Conservation (phyloP, 306 rosid genomes). For the Acacia confusa region DNA sequence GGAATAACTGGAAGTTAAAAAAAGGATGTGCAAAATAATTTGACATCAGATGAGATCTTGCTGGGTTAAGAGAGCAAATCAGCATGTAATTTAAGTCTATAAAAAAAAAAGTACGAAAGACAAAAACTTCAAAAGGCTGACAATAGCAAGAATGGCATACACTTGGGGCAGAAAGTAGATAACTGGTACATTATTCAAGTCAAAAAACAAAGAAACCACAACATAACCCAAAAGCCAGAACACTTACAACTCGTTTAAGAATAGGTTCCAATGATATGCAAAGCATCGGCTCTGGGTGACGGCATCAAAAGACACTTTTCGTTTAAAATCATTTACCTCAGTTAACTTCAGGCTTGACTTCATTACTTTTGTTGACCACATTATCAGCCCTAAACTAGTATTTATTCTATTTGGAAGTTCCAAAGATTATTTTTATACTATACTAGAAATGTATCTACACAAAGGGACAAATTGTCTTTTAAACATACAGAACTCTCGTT, state of each 20-base stretch:
- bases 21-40: not conserved
- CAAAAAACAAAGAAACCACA: not conserved
- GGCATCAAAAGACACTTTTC: too few species aligned
- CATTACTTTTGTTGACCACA: too few species aligned
- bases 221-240: slow-evolving; percentile 26
- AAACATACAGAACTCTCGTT: too few species aligned
- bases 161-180: not conserved
- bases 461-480: too few species aligned
- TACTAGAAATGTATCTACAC: too few species aligned
- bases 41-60: not conserved
- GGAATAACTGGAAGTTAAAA: not conserved
- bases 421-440: too few species aligned
- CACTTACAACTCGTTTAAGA: slow-evolving; percentile 80
- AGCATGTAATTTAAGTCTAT: not conserved
- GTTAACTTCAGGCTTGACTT: too few species aligned
- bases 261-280: slow-evolving; percentile 80
- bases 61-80: not conserved
- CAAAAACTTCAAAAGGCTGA: not conserved
- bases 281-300: too few species aligned
- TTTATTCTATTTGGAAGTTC: too few species aligned
- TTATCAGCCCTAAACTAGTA: too few species aligned
- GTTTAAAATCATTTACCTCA: too few species aligned
- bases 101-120: not conserved
- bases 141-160: not conserved
- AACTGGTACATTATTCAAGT: not conserved